These are phyloP conservation scores for Suillus subalutaceus DNA, from an alignment of 768 basidiomycete genomes.

Conservation along the genomic window DNA sequence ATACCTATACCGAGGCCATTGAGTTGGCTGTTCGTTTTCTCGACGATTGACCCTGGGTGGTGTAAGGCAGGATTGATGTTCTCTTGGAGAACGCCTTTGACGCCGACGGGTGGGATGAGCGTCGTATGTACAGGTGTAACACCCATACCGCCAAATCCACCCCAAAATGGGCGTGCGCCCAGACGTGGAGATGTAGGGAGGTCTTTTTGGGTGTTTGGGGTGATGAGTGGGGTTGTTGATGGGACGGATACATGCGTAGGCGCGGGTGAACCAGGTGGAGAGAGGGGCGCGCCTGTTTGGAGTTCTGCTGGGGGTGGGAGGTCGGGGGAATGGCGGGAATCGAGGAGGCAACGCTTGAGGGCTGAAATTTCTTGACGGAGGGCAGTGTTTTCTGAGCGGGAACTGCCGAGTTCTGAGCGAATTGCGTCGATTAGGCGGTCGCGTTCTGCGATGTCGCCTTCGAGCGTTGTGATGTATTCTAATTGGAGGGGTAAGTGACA, in stretches of 20 bases:
- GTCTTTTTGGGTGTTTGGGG: conserved; percentile 79
- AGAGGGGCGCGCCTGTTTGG: conserved; percentile 27
- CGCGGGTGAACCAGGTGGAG: conserved; percentile 24
- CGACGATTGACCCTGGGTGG: conserved; percentile 22
- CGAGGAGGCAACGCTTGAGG: conserved; percentile 75
- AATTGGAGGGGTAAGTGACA: conserved; percentile 7
- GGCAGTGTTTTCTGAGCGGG: conserved; percentile 80
- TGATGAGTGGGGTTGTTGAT: conserved; percentile 39
- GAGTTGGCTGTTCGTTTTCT: conserved; percentile 35
- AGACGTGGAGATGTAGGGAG: conserved; percentile 64
- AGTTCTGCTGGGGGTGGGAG: conserved; percentile 49
- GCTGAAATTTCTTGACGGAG: conserved; percentile 75
- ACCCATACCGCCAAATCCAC: conserved; percentile 68
- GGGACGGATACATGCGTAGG: conserved; percentile 18
- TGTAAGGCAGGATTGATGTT: conserved; percentile 33
- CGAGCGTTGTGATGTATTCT: conserved; percentile 96
- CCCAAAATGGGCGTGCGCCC: conserved; percentile 71
- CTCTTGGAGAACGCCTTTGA: conserved; percentile 28
- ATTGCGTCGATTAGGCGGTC: conserved; percentile 90
- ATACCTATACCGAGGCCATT: conserved; percentile 28
- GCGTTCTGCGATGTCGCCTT: conserved; percentile 90
- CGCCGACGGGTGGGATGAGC: conserved; percentile 58
- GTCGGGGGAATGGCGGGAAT: conserved; percentile 56
- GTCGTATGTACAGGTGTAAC: conserved; percentile 86
- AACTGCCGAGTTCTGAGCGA: conserved; percentile 78